Evolutionary conservation across 345 rosid genomes (phyloP), one percentile per base, ranked within the genome.

Genomic region (Iberis pinnata): DNA sequence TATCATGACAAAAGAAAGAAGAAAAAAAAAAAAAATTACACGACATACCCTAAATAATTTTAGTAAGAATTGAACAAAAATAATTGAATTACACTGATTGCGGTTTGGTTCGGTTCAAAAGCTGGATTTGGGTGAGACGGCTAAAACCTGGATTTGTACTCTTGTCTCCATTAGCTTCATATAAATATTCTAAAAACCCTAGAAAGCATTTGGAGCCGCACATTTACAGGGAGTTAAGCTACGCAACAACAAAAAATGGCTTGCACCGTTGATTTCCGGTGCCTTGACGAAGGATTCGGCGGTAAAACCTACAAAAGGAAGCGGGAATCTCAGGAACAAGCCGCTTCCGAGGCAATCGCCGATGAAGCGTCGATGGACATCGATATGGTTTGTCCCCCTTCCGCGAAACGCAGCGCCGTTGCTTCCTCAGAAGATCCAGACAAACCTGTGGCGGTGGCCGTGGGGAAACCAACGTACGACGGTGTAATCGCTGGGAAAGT

Each of bases 401-500:
- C 92, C 0, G 78, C 93, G 3, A 87, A 90, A 69, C 80, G 96
- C 9, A 70, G 75, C 35, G 98, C 98, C 12, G 71, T 87, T 10
- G 60, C 95, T 3, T 84, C 95, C 3, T 18, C 74, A 0, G 92
- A 79, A 15, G 52, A 87, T 39, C 92, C 96, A 8, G 71, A 82
- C 68, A 88, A 75, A 52, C 95, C 98, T 7, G 31, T 60, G 7
- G 27, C 61, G 0, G 76, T 74, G 5, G 36, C 65, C 4, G 60
- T 76, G 18, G 96, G 78, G 12, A 65, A 12, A 33, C 88, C 95
- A 2, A 80, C 83, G 0, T 87, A 87, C 79, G 95, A 87, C 71
- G 98, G 98, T 15, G 98, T 90, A 49, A 87, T 90, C 32, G 88
- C 89, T 25, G 98, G 96, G 39, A 86, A 50, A 73, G 98, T 78